Conservation (phyloP, 2,329 filamentous ascomycete species). For the Sporothrix brunneoviolacea region DNA sequence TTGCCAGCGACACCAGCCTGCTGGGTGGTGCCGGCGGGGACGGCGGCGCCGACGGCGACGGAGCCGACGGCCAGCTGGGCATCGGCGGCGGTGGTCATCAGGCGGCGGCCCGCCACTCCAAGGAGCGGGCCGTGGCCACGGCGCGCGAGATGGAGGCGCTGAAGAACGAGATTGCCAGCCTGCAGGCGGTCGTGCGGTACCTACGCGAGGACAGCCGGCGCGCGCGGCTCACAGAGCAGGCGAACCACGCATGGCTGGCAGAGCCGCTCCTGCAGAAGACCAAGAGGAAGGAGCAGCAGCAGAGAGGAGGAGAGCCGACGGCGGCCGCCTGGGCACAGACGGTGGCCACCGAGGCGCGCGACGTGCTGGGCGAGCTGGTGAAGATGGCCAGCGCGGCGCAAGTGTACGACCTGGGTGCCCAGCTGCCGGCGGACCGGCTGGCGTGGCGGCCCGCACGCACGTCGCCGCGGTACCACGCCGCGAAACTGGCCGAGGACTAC, state of each 20-base stretch:
- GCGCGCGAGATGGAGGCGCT: slow-evolving; percentile 67
- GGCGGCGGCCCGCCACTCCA: slow-evolving; percentile 10
- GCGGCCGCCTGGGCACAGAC: slow-evolving; percentile 37
- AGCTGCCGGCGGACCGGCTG: slow-evolving; percentile 17
- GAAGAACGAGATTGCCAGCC: slow-evolving; percentile 58
- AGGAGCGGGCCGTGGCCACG: slow-evolving; percentile 62
- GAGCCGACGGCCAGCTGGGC: neutral
- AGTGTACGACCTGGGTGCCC: slow-evolving; percentile 50
- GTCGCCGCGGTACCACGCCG: slow-evolving; percentile 61
- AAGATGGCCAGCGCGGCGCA: slow-evolving; percentile 50
- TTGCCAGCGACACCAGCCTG: slow-evolving; percentile 54
- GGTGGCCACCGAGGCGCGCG: slow-evolving; percentile 55
- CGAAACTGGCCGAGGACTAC: slow-evolving; percentile 58
- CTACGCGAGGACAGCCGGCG: slow-evolving; percentile 61
- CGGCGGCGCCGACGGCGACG: neutral
- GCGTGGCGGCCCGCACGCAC: slow-evolving; percentile 58
- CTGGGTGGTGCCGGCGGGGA: slow-evolving; percentile 36
- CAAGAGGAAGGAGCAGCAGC: slow-evolving; percentile 25
- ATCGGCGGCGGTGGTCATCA: slow-evolving; percentile 29
- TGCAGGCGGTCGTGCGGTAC: slow-evolving; percentile 61
- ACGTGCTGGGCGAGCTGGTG: slow-evolving; percentile 59
- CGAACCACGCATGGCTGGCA: slow-evolving; percentile 54
- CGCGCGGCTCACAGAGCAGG: slow-evolving; percentile 51
- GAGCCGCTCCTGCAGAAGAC: slow-evolving; percentile 45
- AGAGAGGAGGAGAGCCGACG: slow-evolving; percentile 1